Evolutionary conservation across 345 rosid species (phyloP).

Genomic region (Clarkia xantiana): DNA sequence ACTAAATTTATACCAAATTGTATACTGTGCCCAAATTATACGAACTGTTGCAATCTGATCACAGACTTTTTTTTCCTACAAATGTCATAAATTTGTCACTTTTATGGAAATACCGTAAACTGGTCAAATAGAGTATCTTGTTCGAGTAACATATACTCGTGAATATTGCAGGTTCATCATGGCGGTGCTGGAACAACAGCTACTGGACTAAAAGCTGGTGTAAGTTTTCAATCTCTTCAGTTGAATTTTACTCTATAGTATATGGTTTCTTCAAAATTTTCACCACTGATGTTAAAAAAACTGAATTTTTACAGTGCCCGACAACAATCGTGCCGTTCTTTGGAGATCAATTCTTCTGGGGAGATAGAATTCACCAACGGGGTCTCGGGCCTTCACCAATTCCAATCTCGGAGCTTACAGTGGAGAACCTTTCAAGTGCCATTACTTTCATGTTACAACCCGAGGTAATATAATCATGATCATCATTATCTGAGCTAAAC

Average conservation of each 20-base stretch:
- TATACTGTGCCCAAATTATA: no score
- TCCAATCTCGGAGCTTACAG: constrained; percentile 61
- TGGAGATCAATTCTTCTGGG: constrained; percentile 99
- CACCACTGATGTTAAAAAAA: constrained; percentile 6
- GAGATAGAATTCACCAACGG: constrained; percentile 51
- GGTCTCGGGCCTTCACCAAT: constrained; percentile 83
- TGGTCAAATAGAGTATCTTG: no score
- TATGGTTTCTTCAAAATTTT: background rate
- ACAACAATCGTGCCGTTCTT: constrained; percentile 95
- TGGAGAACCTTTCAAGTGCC: constrained; percentile 67
- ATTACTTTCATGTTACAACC: constrained; percentile 80
- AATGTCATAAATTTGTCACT: no score
- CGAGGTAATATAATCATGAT: constrained; percentile 38
- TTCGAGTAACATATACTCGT: no score
- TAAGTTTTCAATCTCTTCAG: constrained; percentile 13
- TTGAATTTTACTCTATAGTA: no score
- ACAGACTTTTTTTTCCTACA: no score
- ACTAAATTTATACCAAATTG: no score
- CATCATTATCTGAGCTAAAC: no score
- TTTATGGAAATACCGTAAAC: no score
- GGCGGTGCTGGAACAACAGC: constrained; percentile 99
- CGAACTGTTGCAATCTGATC: no score
- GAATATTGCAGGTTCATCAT: constrained; percentile 66
- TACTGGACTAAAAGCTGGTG: constrained; percentile 91
- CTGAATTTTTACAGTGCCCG: constrained; percentile 56